Percentiles rank a stretch among this genome's conserved stretches.
Conservation (phyloP, 805 yeast genomes). For the Yarrowia keelungensis region DNA sequence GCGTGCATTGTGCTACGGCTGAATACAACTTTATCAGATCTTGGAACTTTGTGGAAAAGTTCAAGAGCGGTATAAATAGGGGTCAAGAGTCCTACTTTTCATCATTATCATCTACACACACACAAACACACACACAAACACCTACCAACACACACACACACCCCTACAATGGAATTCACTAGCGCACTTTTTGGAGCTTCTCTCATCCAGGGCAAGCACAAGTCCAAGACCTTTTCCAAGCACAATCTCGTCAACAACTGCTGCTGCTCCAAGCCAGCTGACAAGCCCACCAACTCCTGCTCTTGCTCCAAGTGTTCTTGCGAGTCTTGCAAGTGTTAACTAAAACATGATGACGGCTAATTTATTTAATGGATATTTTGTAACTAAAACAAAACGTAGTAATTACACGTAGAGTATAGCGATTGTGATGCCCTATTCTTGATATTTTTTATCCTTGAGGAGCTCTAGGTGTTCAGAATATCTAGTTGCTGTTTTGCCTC, state of each 20-base stretch:
- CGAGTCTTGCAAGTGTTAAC: slow-evolving; percentile 2
- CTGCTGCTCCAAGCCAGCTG: not conserved
- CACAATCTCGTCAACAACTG: slow-evolving; percentile 11
- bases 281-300: not conserved
- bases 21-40: slow-evolving; percentile 12
- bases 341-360: too few relatives aligned
- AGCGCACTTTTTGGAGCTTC: slow-evolving; percentile 3
- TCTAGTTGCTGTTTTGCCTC: too few relatives aligned
- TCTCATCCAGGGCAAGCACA: not conserved
- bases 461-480: too few relatives aligned
- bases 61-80: not conserved
- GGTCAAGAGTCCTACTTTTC: not conserved
- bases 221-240: not conserved
- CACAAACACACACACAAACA: not conserved
- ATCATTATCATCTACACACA: not conserved
- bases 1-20: slow-evolving; percentile 6
- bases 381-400: too few relatives aligned
- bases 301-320: slow-evolving; percentile 2
- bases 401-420: too few relatives aligned
- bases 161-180: slow-evolving; percentile 4
- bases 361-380: not conserved
- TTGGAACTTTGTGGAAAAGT: not conserved
- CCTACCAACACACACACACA: too few relatives aligned
- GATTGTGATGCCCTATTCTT: too few relatives aligned
- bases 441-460: too few relatives aligned